Base-by-base conservation (phyloP, 768 basidiomycete species). In the Neoboletus magnificus region DNA sequence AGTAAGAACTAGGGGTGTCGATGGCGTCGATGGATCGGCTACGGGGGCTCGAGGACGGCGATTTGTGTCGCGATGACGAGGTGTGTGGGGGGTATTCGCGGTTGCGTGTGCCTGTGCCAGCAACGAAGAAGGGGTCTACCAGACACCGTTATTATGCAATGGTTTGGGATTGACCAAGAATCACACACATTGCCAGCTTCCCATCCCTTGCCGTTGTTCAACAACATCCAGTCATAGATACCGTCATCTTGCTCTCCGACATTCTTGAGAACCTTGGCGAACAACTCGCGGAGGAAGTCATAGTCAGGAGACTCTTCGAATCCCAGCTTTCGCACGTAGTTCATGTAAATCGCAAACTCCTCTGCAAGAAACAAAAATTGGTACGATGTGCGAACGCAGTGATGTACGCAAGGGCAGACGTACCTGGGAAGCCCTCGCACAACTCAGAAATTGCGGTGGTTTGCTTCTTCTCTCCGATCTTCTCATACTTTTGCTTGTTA, bases 401-500 rank as follows among this genome's bases (percentile, higher is more conserved):
- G 42, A 27, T 29, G 52, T 27, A 52, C 41, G 43, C 33, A 45
- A 47, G 23, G 35, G 56, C 29, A 23, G 50, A 37, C 75, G 82
- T 66, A 59, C 94, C 93, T 59, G 97, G 96, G 77, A 96, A 98
- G 32, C 95, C 93, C 68, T 99, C 96, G 63, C 94, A 96, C 33
- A 99, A 76, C 70, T 99, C 96, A 25, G 83, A 78, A 63, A 99
- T 98, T 8, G 84, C 79, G 16, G 96, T 97, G 9, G 83, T 89
- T 73, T 98, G 96, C 76, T 93, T 99, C 82, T 98, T 98, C 77
- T 97, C 97, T 46, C 96, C 97, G 62, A 99, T 99, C 79, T 98
- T 98, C 75, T 99, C 97, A 71, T 99, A 99, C 77, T 98, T 98
- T 73, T 98, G 96, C 77, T 98, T 98, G 80, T 99, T 98, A 2